Evolutionary conservation across 2,329 filamentous ascomycete genomes (phyloP).

Genomic region (Xylariaceae sp.): DNA sequence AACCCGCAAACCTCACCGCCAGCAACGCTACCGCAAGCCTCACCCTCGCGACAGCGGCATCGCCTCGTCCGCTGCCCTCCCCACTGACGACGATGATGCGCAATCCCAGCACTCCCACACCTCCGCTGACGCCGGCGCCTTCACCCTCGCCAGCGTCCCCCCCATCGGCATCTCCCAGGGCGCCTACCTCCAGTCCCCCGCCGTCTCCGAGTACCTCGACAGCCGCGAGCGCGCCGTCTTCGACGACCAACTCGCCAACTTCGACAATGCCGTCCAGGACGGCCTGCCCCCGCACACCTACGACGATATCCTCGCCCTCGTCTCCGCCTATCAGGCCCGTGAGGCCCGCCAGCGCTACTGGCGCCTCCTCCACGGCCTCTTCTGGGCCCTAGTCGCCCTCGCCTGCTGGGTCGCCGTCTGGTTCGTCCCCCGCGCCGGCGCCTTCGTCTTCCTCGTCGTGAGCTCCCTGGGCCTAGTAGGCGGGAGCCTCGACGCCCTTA

Average conservation of each 20-base stretch:
- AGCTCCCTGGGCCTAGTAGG: constrained; percentile 72
- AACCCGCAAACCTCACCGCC: neutral
- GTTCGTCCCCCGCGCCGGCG: constrained; percentile 75
- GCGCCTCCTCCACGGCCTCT: constrained; percentile 70
- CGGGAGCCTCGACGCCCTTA: constrained; percentile 78
- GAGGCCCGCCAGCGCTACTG: constrained; percentile 68
- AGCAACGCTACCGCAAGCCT: neutral
- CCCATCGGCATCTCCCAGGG: constrained; percentile 30
- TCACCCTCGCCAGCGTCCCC: constrained; percentile 8
- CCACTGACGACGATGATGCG: neutral
- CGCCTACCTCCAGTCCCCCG: constrained; percentile 36
- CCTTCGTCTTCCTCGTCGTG: constrained; percentile 77
- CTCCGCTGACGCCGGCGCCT: constrained; percentile 9
- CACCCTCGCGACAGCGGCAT: no score
- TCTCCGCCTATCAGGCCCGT: constrained; percentile 62
- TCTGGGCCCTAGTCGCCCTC: constrained; percentile 61
- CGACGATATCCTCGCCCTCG: constrained; percentile 69
- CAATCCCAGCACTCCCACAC: constrained; percentile 2
- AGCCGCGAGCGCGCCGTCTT: constrained; percentile 27
- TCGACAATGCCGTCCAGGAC: constrained; percentile 9
- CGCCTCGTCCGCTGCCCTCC: neutral
- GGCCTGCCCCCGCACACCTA: constrained; percentile 50
- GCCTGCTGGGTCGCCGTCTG: constrained; percentile 78
- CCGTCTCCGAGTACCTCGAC: constrained; percentile 25
- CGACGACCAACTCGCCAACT: constrained; percentile 24